These are phyloP conservation scores for Arthrobotrys musiformis DNA, from an alignment of 2,329 filamentous ascomycete species.

Conservation along the genomic window DNA sequence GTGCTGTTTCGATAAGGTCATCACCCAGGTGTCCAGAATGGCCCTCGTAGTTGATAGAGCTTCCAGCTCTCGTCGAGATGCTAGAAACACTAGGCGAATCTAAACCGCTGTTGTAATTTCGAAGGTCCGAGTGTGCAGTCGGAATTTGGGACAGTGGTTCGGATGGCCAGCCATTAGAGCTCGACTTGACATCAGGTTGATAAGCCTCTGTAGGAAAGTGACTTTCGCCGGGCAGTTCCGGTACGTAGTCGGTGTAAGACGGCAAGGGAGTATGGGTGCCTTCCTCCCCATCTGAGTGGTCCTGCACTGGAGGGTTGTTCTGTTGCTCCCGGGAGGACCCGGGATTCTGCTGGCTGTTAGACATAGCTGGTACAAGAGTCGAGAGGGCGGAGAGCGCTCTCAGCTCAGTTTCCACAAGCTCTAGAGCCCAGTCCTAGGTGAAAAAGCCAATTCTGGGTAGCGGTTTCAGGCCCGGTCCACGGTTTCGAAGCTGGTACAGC, in stretches of 20 bases:
- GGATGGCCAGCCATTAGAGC: slow-evolving; percentile 41
- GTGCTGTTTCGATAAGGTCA: slow-evolving; percentile 59
- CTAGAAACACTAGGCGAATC: slow-evolving; percentile 7
- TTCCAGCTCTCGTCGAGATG: slow-evolving; percentile 7
- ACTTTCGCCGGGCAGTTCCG: slow-evolving; percentile 11
- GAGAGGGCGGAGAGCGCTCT: neutral
- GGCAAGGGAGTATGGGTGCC: slow-evolving; percentile 22
- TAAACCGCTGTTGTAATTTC: slow-evolving; percentile 43
- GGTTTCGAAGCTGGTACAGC: neutral
- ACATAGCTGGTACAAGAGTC: slow-evolving; percentile 25
- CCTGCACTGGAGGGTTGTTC: neutral
- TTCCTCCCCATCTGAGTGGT: slow-evolving; percentile 6
- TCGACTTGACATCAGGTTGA: slow-evolving; percentile 32
- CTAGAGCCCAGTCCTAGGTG: neutral
- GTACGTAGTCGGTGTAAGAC: slow-evolving; percentile 26
- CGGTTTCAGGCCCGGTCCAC: neutral
- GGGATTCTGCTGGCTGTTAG: slow-evolving; percentile 32
- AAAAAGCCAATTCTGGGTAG: neutral
- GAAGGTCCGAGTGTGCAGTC: slow-evolving; percentile 39
- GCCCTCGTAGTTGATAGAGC: slow-evolving; percentile 19
- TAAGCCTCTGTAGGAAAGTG: neutral
- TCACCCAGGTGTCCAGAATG: neutral
- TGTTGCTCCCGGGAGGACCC: slow-evolving; percentile 19
- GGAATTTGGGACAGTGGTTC: slow-evolving; percentile 51
- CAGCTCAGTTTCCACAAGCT: slow-evolving; percentile 1